Base-by-base conservation (phyloP, 257 asterid genomes). In the Galeopsis tetrahit region DNA sequence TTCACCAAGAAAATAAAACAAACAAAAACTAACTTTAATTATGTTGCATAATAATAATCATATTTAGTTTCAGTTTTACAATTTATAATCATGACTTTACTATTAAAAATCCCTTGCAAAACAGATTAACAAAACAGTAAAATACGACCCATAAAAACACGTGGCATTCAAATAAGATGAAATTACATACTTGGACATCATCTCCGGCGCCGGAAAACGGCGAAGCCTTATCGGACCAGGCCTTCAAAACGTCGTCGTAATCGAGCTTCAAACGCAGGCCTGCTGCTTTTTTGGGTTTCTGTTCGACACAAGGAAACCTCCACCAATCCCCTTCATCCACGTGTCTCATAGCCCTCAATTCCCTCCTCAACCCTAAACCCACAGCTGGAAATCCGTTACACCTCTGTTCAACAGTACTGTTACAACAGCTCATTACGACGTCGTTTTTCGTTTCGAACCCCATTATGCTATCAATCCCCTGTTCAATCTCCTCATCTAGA, bases 391-490 rank as follows among this genome's bases (percentile, higher is more conserved):
- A 86, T 5, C 96, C 93, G 40, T 89, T 83, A 40, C 89, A 84
- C 14, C 46, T 58, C 68, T 69, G 67, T n/a, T n/a, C n/a, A n/a
- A n/a, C 60, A 43, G 28, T 31, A 7, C 48, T 7, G 51, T 44
- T 14, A 3, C 51, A 44, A 3, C 51, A 44, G 51, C 10, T 0
- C 28, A 21, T 21, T 21, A 21, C 28, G 28, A 21, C 28, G 28
- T 21, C 28, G 28, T 21, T 21, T 21, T 21, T 21, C 28, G 28
- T 21, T 21, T 21, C 28, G 28, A 21, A 21, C 1, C 71, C 98
- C 92, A 93, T 87, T 13, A 93, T 85, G 68, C 94, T 86, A 40
- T 93, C 98, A 69, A 90, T 87, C 0, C 97, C 96, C 73, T 87
- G 87, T 35, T 80, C 96, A 6, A 81, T 72, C 69, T 88, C 97